A percentile compares a stretch with the other conserved stretches of the same genome.
phyloP scores from a whole-genome alignment of 306 rosid species.

The Gastrolobium villosum region DNA sequence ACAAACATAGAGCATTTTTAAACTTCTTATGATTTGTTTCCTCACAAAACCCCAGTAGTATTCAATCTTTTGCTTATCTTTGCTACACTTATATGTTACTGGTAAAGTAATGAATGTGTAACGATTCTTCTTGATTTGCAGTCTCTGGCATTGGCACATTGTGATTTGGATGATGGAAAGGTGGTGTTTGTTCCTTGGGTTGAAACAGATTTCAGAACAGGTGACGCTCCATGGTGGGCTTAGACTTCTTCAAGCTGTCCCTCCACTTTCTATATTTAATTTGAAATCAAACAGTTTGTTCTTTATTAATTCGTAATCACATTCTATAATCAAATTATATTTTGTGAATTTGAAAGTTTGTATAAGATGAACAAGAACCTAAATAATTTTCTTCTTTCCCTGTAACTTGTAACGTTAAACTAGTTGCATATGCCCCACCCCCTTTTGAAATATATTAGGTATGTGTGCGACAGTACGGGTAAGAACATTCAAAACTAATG shows the following conservation, averaged over 20 bases:
- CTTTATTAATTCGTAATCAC: neutral
- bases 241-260: constrained; percentile 42
- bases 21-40: neutral
- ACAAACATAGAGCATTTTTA: neutral
- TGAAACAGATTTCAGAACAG: constrained; percentile 96
- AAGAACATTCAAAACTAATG: neutral
- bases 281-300: neutral
- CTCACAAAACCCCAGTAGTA: neutral
- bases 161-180: constrained; percentile 81
- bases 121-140: constrained; percentile 48
- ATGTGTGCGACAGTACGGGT: too few species aligned
- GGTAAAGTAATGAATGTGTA: neutral
- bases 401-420: neutral
- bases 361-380: neutral
- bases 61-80: neutral
- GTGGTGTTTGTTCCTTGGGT: constrained; percentile 93
- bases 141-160: constrained; percentile 88
- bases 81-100: constrained; percentile 1
- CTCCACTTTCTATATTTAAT: constrained; percentile 28
- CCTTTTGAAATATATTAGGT: too few species aligned
- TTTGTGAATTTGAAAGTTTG: neutral
- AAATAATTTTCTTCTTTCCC: neutral
- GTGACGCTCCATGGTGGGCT: constrained; percentile 92
- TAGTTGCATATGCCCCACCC: too few species aligned
- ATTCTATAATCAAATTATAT: neutral